Conservation (phyloP, 2,329 filamentous ascomycete species). For the Nigrospora sphaerica region DNA sequence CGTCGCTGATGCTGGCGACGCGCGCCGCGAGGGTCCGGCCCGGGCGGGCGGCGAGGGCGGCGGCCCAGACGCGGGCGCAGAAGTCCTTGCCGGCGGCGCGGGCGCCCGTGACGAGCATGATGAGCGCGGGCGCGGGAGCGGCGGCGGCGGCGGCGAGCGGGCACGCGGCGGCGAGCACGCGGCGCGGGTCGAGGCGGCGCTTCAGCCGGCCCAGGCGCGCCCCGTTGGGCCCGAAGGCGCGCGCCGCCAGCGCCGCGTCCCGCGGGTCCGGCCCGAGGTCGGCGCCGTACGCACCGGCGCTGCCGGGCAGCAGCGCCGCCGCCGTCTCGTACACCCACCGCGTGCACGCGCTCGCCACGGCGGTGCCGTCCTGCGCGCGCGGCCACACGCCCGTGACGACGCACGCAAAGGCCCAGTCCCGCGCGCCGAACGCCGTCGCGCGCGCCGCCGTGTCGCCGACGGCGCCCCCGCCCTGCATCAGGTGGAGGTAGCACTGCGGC, state of each 20-base stretch:
- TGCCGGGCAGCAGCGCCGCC: conserved; percentile 37
- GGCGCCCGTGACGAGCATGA: conserved; percentile 51
- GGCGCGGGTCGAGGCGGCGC: conserved; percentile 34
- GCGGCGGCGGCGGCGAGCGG: conserved; percentile 32
- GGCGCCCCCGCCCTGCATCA: conserved; percentile 52
- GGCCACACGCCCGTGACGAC: conserved; percentile 57
- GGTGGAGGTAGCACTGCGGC: conserved; percentile 51
- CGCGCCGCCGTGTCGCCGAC: conserved; percentile 33
- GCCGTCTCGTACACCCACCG: conserved; percentile 51
- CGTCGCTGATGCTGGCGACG: conserved; percentile 48
- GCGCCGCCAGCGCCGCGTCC: conserved; percentile 41
- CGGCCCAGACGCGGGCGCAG: conserved; percentile 46
- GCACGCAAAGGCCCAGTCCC: conserved; percentile 58
- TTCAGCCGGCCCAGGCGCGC: conserved; percentile 45
- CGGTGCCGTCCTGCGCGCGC: conserved; percentile 40
- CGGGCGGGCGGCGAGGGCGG: conserved; percentile 13
- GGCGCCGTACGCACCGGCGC: conserved; percentile 47
- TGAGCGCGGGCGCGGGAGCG: conserved; percentile 34
- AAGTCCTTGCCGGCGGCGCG: conserved; percentile 53
- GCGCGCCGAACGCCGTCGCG: conserved; percentile 53
- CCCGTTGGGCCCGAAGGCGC: conserved; percentile 51
- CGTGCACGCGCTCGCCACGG: conserved; percentile 27
- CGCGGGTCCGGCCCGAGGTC: conserved; percentile 57
- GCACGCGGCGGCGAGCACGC: conserved; percentile 48
- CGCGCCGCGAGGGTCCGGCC: conserved; percentile 24